Base-by-base conservation (phyloP, 805 yeast species). In the Spathaspora gorwiae region DNA sequence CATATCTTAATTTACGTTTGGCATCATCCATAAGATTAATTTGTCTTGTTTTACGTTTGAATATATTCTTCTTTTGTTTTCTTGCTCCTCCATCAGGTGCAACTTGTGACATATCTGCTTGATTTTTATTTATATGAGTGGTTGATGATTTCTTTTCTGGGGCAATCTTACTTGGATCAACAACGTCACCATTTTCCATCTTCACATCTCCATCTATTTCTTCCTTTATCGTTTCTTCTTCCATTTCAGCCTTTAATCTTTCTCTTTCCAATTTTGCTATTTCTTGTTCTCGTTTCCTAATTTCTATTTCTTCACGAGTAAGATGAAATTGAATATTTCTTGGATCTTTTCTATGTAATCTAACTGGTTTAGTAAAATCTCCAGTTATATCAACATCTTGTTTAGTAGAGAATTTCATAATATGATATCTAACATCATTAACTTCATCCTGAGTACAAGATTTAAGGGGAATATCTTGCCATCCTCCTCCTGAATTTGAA, bases 1-100 rank as follows among this genome's bases (percentile, higher is more conserved):
- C 99, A 61, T 92, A 94, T 60, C 98, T 76, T 50, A 94, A 71
- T 59, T 81, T 84, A 50, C 92, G 78, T 49, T 88, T 90, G 7
- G 79, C 79, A 55, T 90, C 98, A 57, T 89, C 89, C 61, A 88
- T 80, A 26, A 84, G 78, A 54, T 78, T 82, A 14, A 89, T 80
- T 63, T 90, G 96, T 56, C 90, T 79, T 1, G 97, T 90, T 61
- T 90, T 90, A 52, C 87, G 79, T 60, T 84, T 85, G 58, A 83
- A 68, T 47, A 79, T 61, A 47, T 75, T 76, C 49, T 76, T 78
- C 47, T 80, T 78, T 37, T 76, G 74, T 54, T 77, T 81, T 50
- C 94, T 73, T 2, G 94, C 95, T 26, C 94, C 94, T 15, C 95
- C 96, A 62, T 88, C 96, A 2, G 96, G 96, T 0, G 96, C 96